Evolutionary conservation across 257 asterid species (phyloP).

Genomic region (Echites panduratus): DNA sequence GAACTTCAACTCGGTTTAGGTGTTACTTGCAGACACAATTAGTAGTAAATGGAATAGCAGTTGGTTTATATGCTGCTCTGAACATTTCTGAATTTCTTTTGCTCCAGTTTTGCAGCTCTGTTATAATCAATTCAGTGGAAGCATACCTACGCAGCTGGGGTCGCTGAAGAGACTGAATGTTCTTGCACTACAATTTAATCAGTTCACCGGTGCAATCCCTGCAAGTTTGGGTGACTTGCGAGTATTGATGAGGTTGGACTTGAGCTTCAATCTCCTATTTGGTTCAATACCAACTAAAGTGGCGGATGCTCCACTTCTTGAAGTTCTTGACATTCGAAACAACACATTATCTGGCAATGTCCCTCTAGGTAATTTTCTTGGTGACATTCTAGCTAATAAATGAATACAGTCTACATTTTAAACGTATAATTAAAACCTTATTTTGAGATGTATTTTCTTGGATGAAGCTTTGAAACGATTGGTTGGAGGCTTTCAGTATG

Average conservation of each 20-base stretch:
- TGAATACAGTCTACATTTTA: not conserved
- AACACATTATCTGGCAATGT: constrained; percentile 88
- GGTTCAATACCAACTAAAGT: constrained; percentile 81
- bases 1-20: not conserved
- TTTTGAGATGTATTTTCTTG: constrained; percentile 11
- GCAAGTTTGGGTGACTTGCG: constrained; percentile 82
- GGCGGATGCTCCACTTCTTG: constrained; percentile 77
- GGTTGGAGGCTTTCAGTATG: constrained; percentile 58
- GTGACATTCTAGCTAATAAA: not conserved
- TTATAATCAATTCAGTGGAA: constrained; percentile 70
- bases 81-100: not conserved
- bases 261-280: constrained; percentile 65
- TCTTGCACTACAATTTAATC: constrained; percentile 71
- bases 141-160: constrained; percentile 71
- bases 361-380: constrained; percentile 62
- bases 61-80: not conserved
- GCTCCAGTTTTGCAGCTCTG: constrained; percentile 82
- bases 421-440: not conserved
- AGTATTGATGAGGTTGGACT: constrained; percentile 60
- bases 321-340: constrained; percentile 66
- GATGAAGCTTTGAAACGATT: constrained; percentile 78
- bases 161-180: constrained; percentile 61
- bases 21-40: not conserved
- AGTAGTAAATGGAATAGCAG: not conserved
- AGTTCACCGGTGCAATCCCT: constrained; percentile 82